Conservation (phyloP, 345 rosid genomes). For the Eucalyptus regnans region DNA sequence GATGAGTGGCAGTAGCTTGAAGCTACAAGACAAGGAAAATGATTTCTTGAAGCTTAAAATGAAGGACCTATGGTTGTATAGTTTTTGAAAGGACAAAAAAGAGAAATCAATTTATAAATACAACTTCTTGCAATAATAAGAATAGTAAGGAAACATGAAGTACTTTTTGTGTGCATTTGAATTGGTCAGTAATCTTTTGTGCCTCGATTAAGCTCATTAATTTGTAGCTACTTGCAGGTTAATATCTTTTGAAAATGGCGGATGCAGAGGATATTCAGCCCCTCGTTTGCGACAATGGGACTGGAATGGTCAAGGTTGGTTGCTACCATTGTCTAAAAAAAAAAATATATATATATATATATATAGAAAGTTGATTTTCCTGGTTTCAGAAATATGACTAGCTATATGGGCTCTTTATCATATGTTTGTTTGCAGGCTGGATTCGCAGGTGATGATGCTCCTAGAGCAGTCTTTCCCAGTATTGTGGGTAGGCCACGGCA, state of each 20-base stretch:
- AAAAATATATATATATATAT: background rate
- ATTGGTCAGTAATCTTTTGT: background rate
- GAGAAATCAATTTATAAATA: background rate
- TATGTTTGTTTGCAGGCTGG: constrained; percentile 39
- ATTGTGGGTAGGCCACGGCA: constrained; percentile 65
- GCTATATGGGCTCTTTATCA: background rate
- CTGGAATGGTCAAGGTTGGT: constrained; percentile 71
- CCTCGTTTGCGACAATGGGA: constrained; percentile 70
- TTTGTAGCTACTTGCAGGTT: background rate
- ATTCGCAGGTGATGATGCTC: constrained; percentile 63
- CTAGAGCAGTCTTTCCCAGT: constrained; percentile 61
- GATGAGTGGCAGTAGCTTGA: background rate
- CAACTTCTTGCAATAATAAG: background rate
- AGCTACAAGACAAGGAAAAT: background rate
- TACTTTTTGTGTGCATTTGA: background rate
- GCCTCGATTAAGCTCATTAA: background rate
- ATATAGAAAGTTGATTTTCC: background rate
- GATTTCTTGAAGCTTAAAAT: background rate
- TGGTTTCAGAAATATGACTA: background rate
- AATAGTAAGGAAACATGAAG: background rate
- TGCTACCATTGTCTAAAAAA: background rate
- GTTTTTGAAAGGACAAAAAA: background rate
- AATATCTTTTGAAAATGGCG: constrained; percentile 51
- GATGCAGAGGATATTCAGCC: constrained; percentile 90
- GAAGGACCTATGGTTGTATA: background rate